phyloP scores from a whole-genome alignment of 495 filamentous ascomycete genomes.

The Tuber melanosporum region DNA sequence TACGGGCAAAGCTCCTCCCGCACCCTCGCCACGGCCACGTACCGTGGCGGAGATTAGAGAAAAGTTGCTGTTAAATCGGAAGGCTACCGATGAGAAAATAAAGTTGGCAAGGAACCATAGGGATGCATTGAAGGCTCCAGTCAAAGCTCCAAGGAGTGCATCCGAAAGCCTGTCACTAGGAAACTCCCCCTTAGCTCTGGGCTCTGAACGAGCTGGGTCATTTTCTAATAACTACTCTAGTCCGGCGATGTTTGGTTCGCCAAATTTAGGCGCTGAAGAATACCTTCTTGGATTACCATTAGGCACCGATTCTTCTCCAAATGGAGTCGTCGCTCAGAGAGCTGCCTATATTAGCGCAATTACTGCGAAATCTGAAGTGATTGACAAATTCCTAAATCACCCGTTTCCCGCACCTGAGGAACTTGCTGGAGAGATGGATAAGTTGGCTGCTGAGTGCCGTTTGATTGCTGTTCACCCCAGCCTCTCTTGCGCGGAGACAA shows the following conservation, averaged over 20 bases:
- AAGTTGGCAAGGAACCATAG: not conserved
- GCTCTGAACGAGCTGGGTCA: not conserved
- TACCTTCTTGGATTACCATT: conserved; percentile 35
- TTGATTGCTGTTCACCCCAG: conserved; percentile 35
- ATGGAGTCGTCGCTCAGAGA: conserved; percentile 32
- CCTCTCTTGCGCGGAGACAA: conserved; percentile 20
- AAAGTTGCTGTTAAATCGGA: conserved; percentile 8
- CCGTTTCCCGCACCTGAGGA: conserved; percentile 13
- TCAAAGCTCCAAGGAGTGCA: not conserved
- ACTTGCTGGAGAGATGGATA: conserved; percentile 15
- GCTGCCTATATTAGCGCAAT: conserved; percentile 28
- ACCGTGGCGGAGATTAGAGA: not conserved
- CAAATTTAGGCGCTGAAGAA: conserved; percentile 26
- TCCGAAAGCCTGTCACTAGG: not conserved
- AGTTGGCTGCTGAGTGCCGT: conserved; percentile 17
- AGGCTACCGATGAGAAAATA: not conserved
- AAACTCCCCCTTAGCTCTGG: not conserved
- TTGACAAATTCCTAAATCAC: conserved; percentile 19
- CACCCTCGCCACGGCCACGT: not conserved
- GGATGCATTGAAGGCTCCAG: conserved; percentile 4
- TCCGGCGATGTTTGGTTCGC: conserved; percentile 15
- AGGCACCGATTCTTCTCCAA: conserved; percentile 19
- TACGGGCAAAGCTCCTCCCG: not conserved
- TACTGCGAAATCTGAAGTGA: conserved; percentile 23
- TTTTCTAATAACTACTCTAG: not conserved